Evolutionary conservation across 345 rosid genomes (phyloP).

Genomic region (Capsella bursapastoris): DNA sequence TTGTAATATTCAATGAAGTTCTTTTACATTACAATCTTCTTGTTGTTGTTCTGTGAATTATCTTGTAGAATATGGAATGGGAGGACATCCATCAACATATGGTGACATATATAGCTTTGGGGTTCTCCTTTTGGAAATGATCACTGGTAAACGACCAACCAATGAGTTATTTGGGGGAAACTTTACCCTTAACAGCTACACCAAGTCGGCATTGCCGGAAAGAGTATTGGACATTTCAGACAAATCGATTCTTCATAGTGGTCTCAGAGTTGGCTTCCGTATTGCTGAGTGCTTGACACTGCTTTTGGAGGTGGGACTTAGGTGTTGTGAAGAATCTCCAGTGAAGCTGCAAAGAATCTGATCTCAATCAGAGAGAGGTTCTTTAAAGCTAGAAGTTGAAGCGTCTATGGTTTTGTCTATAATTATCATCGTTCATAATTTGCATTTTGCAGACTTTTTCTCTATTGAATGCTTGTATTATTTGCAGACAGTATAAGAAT

Average conservation of each 20-base stretch:
- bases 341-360: slow-evolving; percentile 21
- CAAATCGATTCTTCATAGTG: slow-evolving; percentile 5
- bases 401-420: neutral
- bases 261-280: neutral
- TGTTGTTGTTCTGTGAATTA: neutral
- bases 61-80: slow-evolving; percentile 47
- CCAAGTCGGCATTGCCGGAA: slow-evolving; percentile 22
- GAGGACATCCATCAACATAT: slow-evolving; percentile 31
- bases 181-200: slow-evolving; percentile 23
- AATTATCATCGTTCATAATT: neutral
- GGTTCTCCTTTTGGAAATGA: too few relatives aligned
- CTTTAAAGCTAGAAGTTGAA: neutral
- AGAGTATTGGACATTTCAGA: slow-evolving; percentile 21
- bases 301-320: slow-evolving; percentile 33
- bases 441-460: neutral
- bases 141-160: too few relatives aligned
- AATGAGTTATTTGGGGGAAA: slow-evolving; percentile 24
- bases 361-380: slow-evolving; percentile 20
- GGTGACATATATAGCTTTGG: slow-evolving; percentile 23
- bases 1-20: too few relatives aligned
- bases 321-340: slow-evolving; percentile 38
- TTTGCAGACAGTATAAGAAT: neutral
- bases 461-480: neutral
- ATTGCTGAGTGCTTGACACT: slow-evolving; percentile 1
- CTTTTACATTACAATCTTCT: too few relatives aligned